Evolutionary conservation across 345 rosid genomes (phyloP), one percentile per base, ranked within the genome.

Genomic region (Salix exigua): DNA sequence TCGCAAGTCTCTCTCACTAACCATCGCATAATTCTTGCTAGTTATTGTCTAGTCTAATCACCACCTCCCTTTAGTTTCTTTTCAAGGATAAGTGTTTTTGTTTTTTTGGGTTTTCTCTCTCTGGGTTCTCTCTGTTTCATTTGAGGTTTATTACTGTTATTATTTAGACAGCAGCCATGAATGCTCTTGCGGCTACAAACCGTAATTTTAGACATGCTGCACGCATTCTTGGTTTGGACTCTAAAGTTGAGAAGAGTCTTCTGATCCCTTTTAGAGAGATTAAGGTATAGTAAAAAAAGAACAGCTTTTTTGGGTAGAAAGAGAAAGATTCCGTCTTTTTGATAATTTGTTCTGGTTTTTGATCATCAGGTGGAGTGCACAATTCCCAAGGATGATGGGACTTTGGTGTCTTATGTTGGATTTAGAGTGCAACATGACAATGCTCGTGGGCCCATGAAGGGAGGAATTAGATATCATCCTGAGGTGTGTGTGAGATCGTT

Each of bases 381-480:
- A 48, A 90, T 96, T 23, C 99, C 98, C 16, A 96, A 88, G 79
- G 99, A 96, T 75, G 99, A 96, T 77, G 99, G 97, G 23, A 92
- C 88, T 72, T 82, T 96, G 72, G 97, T 82, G 16, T 90, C 99
- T 0, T 94, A 87, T 82, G 80, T 96, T 53, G 98, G 99, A 73
- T 96, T 96, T 73, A 90, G 99, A 86, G 97, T 96, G 30, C 99
- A 96, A 69, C 97, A 96, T 75, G 99, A 96, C 79, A 94, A 96
- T 85, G 85, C 99, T 66, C 97, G 99, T 68, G 99, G 99, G 17
- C 98, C 98, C 84, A 96, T 96, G 99, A 96, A 96, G 82, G 98
- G 99, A 42, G 99, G 99, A 35, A 96, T 96, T 88, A 89, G 99
- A 91, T 96, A 90, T 78, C 99, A 96, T 83, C 99, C 91, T 55